Evolutionary conservation across 352 stramenopile genomes (phyloP).

Genomic region (Blastocystis sp.): DNA sequence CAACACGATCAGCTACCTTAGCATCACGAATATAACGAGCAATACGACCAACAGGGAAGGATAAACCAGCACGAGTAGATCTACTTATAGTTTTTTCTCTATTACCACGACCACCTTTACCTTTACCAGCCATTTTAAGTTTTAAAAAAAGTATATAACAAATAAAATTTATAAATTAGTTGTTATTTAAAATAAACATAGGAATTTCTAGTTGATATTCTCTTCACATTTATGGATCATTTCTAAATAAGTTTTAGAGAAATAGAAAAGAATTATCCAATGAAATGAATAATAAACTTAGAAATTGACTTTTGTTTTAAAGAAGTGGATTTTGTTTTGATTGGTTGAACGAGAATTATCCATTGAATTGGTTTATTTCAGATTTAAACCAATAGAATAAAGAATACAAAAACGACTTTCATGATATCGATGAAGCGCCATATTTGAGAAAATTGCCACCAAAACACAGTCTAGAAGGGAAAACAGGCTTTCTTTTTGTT

Average conservation of each 20-base stretch:
- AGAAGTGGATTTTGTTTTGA: slow-evolving; percentile 2
- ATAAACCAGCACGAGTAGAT: slow-evolving; percentile 46
- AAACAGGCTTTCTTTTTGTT: not conserved
- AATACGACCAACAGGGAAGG: slow-evolving; percentile 62
- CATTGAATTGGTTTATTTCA: too few relatives aligned
- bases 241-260: slow-evolving; percentile 1
- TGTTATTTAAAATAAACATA: not conserved
- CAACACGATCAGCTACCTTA: slow-evolving; percentile 57
- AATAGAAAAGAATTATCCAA: not conserved
- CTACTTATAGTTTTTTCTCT: slow-evolving; percentile 41
- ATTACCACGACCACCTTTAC: slow-evolving; percentile 56
- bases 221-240: too few relatives aligned
- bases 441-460: not conserved
- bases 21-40: slow-evolving; percentile 61
- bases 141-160: not conserved
- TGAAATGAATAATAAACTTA: not conserved
- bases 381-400: too few relatives aligned
- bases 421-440: too few relatives aligned
- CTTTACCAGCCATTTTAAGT: slow-evolving; percentile 53
- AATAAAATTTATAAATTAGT: not conserved
- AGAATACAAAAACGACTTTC: too few relatives aligned
- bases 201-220: not conserved
- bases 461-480: not conserved
- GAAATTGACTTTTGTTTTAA: not conserved
- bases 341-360: too few relatives aligned